These are phyloP conservation scores for Pichia pseudocactophila DNA, from an alignment of 805 yeast species.

Conservation along the genomic window DNA sequence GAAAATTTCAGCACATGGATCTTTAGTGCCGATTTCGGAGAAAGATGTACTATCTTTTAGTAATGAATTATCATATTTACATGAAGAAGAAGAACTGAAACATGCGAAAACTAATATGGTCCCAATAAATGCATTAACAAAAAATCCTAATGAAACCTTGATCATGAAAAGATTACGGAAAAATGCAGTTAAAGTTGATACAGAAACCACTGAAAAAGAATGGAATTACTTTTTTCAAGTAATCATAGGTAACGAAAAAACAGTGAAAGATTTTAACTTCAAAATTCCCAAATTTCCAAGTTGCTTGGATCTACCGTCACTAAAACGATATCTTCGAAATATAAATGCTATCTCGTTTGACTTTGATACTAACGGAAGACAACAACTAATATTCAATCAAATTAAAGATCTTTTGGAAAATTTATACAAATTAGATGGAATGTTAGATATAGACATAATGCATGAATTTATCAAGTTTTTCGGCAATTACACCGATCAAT, in stretches of 20 bases:
- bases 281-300: conserved; percentile 3
- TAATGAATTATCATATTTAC: neutral
- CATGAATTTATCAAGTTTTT: conserved; percentile 7
- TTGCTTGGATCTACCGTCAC: neutral
- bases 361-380: neutral
- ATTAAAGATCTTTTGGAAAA: conserved; percentile 1
- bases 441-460: conserved; percentile 3
- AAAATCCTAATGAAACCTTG: neutral
- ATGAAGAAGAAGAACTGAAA: conserved; percentile 6
- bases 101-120: neutral
- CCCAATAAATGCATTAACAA: neutral
- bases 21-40: conserved; percentile 1
- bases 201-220: neutral
- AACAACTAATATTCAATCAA: neutral
- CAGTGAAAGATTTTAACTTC: conserved; percentile 1
- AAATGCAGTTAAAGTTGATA: neutral
- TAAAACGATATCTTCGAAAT: conserved; percentile 1
- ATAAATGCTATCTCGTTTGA: conserved; percentile 3
- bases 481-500: neutral
- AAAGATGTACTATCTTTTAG: neutral
- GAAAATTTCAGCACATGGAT: conserved; percentile 6
- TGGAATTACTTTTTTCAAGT: neutral
- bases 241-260: neutral
- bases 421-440: conserved; percentile 4
- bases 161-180: neutral